phyloP scores from a whole-genome alignment of 768 basidiomycete genomes.

The Mycena galericulata region DNA sequence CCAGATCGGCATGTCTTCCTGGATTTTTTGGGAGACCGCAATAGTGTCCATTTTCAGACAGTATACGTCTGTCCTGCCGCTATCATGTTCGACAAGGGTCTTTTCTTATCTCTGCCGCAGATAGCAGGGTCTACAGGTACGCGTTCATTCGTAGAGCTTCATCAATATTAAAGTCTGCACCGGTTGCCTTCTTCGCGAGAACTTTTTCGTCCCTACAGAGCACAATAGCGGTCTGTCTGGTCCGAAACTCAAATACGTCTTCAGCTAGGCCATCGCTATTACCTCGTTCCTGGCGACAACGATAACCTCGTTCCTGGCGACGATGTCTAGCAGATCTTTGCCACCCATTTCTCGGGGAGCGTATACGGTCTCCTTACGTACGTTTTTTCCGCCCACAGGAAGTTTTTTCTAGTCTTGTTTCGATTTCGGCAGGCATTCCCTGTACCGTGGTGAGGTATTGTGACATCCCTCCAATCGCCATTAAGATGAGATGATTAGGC shows the following conservation, averaged over 20 bases:
- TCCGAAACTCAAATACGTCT: neutral
- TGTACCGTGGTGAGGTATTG: neutral
- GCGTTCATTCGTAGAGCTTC: neutral
- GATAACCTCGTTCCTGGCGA: too few relatives aligned
- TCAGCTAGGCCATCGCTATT: neutral
- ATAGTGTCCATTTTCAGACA: neutral
- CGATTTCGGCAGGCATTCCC: neutral
- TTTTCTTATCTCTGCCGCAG: neutral
- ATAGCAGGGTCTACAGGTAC: constrained; percentile 1
- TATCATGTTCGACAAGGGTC: constrained; percentile 9
- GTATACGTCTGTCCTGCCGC: neutral
- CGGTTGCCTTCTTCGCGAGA: neutral
- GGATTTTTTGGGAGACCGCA: neutral
- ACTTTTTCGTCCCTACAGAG: neutral
- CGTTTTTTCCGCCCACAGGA: neutral
- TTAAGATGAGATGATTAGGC: neutral
- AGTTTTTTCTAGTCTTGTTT: neutral
- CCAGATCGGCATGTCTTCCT: neutral
- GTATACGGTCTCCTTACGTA: neutral
- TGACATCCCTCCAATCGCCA: neutral
- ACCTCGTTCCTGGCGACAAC: too few relatives aligned
- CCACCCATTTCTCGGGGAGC: neutral
- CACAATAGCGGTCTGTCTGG: neutral
- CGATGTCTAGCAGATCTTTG: neutral
- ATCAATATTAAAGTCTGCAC: neutral